Conservation (phyloP, 345 rosid species). For the Mallotus nudiflorus region DNA sequence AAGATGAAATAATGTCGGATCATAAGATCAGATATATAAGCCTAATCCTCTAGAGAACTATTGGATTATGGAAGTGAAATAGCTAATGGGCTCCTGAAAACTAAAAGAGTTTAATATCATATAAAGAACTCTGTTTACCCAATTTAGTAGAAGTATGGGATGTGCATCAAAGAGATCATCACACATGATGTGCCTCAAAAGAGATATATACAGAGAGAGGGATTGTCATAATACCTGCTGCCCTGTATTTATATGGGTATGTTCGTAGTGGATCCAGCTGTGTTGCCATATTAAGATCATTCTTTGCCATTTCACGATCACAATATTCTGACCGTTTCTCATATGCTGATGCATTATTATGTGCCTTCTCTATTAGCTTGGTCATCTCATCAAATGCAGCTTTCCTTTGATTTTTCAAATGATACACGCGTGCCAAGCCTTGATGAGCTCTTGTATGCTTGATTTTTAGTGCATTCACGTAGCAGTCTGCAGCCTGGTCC, state of each 20-base stretch:
- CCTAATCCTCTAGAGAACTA: background rate
- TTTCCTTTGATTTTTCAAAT: conserved; percentile 59
- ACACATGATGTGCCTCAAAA: background rate
- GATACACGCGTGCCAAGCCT: conserved; percentile 86
- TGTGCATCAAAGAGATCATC: background rate
- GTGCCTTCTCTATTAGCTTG: conserved; percentile 75
- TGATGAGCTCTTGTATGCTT: conserved; percentile 96
- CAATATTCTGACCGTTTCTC: conserved; percentile 95
- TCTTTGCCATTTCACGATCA: conserved; percentile 72
- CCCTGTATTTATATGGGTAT: conserved; percentile 91
- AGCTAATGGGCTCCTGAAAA: background rate
- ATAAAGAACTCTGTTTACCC: background rate
- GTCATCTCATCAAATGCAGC: conserved; percentile 93
- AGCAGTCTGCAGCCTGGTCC: conserved; percentile 77
- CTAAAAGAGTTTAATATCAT: background rate
- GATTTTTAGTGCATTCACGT: conserved; percentile 76
- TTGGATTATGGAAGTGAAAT: background rate
- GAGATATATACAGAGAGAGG: background rate
- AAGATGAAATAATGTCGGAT: background rate
- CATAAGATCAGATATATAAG: background rate
- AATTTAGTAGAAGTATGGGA: background rate
- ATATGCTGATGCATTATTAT: conserved; percentile 70
- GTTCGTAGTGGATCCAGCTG: conserved; percentile 84
- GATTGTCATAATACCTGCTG: conserved; percentile 63
- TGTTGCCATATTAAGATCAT: conserved; percentile 84